These are phyloP conservation scores for Pyrus pyrifolia DNA, from an alignment of 306 rosid species.

Conservation along the genomic window DNA sequence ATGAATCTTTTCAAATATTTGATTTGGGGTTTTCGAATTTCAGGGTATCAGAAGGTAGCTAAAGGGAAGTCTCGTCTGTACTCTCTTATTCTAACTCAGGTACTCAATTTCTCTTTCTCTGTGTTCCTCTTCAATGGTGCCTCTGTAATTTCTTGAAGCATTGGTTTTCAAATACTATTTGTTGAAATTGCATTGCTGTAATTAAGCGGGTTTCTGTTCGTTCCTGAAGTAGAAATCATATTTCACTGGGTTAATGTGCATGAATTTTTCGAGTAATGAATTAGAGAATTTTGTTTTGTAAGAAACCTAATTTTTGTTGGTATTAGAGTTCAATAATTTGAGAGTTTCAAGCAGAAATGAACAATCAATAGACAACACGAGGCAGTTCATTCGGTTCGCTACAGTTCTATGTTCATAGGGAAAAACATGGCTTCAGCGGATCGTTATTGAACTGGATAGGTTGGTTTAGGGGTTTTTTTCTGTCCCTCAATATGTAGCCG, in stretches of 20 bases:
- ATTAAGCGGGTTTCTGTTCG: background rate
- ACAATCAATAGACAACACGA: background rate
- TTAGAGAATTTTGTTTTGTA: background rate
- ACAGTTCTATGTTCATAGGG: no score
- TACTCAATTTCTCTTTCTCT: conserved; percentile 4
- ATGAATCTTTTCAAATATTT: background rate
- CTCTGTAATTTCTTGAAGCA: background rate
- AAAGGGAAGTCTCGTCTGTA: conserved; percentile 55
- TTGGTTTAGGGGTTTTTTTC: no score
- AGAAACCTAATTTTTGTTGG: background rate
- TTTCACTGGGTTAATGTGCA: background rate
- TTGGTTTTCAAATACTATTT: background rate
- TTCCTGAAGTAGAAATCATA: background rate
- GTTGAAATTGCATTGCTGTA: background rate
- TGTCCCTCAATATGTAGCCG: no score
- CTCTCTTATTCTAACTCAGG: conserved; percentile 47
- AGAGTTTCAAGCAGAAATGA: background rate
- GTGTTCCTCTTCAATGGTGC: background rate
- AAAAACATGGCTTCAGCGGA: no score
- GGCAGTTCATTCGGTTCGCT: no score
- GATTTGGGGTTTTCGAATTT: background rate
- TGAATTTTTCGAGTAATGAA: background rate
- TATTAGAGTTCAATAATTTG: background rate
- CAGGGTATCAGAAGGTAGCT: conserved; percentile 85
- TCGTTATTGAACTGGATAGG: no score